Conservation (phyloP, 2,329 filamentous ascomycete species). For the Alternaria panax region DNA sequence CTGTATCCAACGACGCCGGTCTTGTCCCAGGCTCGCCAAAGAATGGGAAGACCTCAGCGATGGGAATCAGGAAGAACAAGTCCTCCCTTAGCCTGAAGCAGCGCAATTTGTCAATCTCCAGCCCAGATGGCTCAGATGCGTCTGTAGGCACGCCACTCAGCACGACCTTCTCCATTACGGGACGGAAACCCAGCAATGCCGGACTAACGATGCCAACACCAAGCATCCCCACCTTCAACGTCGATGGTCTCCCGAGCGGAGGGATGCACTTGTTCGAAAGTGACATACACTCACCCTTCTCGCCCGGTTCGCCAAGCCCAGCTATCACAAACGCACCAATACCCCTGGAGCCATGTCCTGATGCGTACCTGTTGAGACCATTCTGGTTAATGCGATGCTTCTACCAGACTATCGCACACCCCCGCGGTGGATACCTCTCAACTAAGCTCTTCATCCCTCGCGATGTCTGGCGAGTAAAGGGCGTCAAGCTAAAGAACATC, state of each 20-base stretch:
- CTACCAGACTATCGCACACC: constrained; percentile 90
- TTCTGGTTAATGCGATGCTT: constrained; percentile 98
- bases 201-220: constrained; percentile 75
- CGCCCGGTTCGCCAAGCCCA: constrained; percentile 71
- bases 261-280: constrained; percentile 85
- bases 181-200: constrained; percentile 58
- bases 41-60: constrained; percentile 37
- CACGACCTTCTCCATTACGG: constrained; percentile 66
- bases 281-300: constrained; percentile 73
- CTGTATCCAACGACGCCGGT: constrained; percentile 55
- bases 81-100: constrained; percentile 71
- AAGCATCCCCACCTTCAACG: constrained; percentile 67
- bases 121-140: constrained; percentile 67
- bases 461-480: constrained; percentile 92
- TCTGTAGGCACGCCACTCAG: constrained; percentile 79
- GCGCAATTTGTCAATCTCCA: constrained; percentile 74
- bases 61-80: constrained; percentile 58
- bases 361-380: constrained; percentile 85
- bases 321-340: constrained; percentile 71
- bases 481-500: constrained; percentile 87
- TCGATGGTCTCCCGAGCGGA: constrained; percentile 65
- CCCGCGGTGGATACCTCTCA: constrained; percentile 89
- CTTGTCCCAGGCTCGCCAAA: constrained; percentile 48
- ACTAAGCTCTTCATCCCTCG: constrained; percentile 90
- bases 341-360: constrained; percentile 89